phyloP scores from a whole-genome alignment of 164 flowering plant genomes.

The Berberis vulgaris region DNA sequence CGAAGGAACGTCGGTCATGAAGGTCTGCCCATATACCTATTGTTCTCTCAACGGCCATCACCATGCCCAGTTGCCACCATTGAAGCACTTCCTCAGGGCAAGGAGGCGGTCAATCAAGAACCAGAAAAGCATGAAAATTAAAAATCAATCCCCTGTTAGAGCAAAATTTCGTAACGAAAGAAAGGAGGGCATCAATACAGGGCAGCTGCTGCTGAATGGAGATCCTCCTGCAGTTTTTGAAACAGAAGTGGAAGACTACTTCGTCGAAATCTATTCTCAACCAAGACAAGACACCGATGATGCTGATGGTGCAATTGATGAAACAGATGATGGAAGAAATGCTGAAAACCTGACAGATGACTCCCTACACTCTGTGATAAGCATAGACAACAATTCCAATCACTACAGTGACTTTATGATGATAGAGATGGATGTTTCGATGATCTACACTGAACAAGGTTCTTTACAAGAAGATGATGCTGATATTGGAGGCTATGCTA shows the following conservation, averaged over 20 bases:
- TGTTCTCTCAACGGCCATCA: constrained; percentile 77
- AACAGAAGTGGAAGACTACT: constrained; percentile 17
- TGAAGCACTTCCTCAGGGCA: constrained; percentile 45
- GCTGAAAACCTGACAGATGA: too few species aligned
- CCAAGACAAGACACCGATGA: not conserved
- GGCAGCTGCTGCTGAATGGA: not conserved
- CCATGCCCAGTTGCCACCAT: constrained; percentile 39
- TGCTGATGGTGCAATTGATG: not conserved
- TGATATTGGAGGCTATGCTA: too few species aligned
- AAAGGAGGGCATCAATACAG: constrained; percentile 17
- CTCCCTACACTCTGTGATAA: too few species aligned
- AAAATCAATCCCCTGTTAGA: constrained; percentile 12
- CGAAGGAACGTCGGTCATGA: constrained; percentile 29
- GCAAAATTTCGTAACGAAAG: constrained; percentile 12
- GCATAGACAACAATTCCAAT: too few species aligned
- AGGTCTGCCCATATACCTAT: constrained; percentile 69
- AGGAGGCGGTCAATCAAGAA: constrained; percentile 26
- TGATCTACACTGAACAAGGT: too few species aligned
- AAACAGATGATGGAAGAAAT: too few species aligned
- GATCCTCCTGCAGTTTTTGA: constrained; percentile 3
- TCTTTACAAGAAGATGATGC: too few species aligned
- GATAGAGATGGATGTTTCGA: too few species aligned
- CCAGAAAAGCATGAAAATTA: constrained; percentile 35
- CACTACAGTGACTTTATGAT: too few species aligned
- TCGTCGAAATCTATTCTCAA: constrained; percentile 25